Evolutionary conservation across 2,329 filamentous ascomycete genomes (phyloP).

Genomic region (Penicillium carneum): DNA sequence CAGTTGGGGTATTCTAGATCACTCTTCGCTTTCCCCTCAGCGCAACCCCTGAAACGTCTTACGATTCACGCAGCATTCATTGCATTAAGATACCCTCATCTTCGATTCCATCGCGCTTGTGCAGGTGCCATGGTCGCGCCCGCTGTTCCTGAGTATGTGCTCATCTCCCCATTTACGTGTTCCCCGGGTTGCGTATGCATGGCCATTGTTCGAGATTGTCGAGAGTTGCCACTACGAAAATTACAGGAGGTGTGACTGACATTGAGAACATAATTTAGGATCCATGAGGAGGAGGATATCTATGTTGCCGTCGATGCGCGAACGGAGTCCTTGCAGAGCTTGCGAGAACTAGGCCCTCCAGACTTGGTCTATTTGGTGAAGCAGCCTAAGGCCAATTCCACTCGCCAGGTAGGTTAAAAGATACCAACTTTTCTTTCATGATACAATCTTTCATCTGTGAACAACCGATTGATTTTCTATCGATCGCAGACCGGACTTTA

Average conservation of each 20-base stretch:
- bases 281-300: constrained; percentile 91
- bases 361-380: constrained; percentile 96
- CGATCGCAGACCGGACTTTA: constrained; percentile 79
- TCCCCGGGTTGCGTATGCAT: constrained; percentile 37
- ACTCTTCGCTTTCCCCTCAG: constrained; percentile 24
- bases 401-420: constrained; percentile 60
- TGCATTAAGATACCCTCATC: constrained; percentile 8
- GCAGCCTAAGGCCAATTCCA: constrained; percentile 65
- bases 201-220: constrained; percentile 23
- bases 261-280: constrained; percentile 60
- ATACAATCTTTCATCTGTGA: not conserved
- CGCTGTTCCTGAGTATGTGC: constrained; percentile 75
- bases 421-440: not conserved
- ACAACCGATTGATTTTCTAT: constrained; percentile 18
- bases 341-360: constrained; percentile 92
- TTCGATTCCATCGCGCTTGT: constrained; percentile 30
- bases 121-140: constrained; percentile 71
- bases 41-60: constrained; percentile 17
- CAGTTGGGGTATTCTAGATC: constrained; percentile 17
- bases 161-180: constrained; percentile 39
- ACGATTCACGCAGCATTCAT: constrained; percentile 9
- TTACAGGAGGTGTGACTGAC: constrained; percentile 31
- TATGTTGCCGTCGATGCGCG: constrained; percentile 85
- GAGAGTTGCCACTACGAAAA: constrained; percentile 18
- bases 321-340: constrained; percentile 82